phyloP scores from a whole-genome alignment of 2,329 filamentous ascomycete genomes.

The Gliomastix tumulicola region DNA sequence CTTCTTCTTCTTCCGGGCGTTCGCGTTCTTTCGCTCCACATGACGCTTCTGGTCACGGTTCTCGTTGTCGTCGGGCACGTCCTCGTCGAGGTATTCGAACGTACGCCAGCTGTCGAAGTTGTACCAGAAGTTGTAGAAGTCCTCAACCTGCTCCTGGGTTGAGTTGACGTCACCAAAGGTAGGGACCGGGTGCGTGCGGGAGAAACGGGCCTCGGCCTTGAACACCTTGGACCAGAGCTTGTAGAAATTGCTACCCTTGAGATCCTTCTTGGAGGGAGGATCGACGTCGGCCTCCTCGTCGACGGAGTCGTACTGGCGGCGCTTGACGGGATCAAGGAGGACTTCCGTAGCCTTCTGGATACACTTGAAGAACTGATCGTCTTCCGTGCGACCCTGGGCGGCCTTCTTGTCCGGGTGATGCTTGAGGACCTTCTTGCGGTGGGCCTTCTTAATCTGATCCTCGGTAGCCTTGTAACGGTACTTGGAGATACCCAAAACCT shows the following conservation, averaged over 20 bases:
- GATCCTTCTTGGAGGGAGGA: conserved; percentile 86
- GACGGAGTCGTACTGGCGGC: conserved; percentile 93
- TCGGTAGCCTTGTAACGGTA: conserved; percentile 90
- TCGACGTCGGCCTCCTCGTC: conserved; percentile 91
- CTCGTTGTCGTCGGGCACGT: conserved; percentile 97
- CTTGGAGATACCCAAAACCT: conserved; percentile 86
- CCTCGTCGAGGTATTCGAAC: conserved; percentile 98
- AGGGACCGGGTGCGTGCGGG: conserved; percentile 82
- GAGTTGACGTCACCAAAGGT: conserved; percentile 77
- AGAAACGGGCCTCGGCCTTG: conserved; percentile 88
- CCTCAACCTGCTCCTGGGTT: conserved; percentile 82
- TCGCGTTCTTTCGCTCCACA: conserved; percentile 96
- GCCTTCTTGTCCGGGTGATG: conserved; percentile 99
- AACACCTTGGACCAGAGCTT: conserved; percentile 91
- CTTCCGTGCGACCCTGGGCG: conserved; percentile 76
- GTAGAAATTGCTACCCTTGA: conserved; percentile 83
- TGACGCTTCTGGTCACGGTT: conserved; percentile 99
- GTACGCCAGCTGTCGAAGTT: conserved; percentile 97
- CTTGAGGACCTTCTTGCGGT: conserved; percentile 98
- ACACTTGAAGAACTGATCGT: conserved; percentile 99
- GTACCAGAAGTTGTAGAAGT: conserved; percentile 99
- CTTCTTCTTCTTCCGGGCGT: conserved; percentile 99
- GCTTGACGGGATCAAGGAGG: conserved; percentile 83
- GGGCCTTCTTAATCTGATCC: conserved; percentile 97
- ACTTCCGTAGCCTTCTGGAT: conserved; percentile 98